Conservation (phyloP, 2,329 filamentous ascomycete species). For the Chaetomium globosum region DNA sequence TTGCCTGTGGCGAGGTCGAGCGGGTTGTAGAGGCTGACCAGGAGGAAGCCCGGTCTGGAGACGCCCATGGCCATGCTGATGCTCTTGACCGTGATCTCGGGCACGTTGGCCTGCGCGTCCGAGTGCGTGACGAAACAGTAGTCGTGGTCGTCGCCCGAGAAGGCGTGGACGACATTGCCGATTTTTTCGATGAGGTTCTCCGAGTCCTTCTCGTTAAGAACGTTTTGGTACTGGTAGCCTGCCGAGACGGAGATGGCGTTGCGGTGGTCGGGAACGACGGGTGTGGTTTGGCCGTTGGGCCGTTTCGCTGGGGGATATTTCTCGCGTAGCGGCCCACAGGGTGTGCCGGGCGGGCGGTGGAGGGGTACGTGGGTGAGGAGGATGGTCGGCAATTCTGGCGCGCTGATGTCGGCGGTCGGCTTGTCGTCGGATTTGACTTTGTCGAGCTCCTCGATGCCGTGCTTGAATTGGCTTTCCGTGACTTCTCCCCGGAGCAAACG, state of each 20-base stretch:
- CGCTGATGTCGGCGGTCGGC: conserved; percentile 47
- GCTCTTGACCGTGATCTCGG: conserved; percentile 93
- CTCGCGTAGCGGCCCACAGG: conserved; percentile 85
- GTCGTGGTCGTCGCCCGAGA: conserved; percentile 96
- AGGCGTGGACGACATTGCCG: conserved; percentile 81
- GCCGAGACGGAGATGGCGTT: conserved; percentile 76
- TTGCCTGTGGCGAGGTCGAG: conserved; percentile 62
- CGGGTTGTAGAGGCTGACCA: conserved; percentile 91
- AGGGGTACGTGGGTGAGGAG: conserved; percentile 90
- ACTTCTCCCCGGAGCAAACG: conserved; percentile 63
- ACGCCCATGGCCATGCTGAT: conserved; percentile 97
- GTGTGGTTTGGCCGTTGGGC: conserved; percentile 58
- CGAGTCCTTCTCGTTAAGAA: conserved; percentile 76
- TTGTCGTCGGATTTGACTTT: conserved; percentile 49
- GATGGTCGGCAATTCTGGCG: conserved; percentile 76
- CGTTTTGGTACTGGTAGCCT: conserved; percentile 97
- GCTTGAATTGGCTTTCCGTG: conserved; percentile 58
- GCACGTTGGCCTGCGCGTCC: conserved; percentile 64
- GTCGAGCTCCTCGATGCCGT: conserved; percentile 62
- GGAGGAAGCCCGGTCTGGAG: conserved; percentile 79
- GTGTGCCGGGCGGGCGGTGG: conserved; percentile 77
- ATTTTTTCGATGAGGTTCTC: conserved; percentile 73
- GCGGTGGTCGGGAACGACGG: conserved; percentile 64
- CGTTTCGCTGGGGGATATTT: conserved; percentile 72
- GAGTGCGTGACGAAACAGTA: conserved; percentile 90